A percentile compares a stretch with the other conserved stretches of the same genome.
Evolutionary conservation across 2,329 filamentous ascomycete genomes (phyloP).

Genomic region (Gnomoniopsis smithogilvyi): DNA sequence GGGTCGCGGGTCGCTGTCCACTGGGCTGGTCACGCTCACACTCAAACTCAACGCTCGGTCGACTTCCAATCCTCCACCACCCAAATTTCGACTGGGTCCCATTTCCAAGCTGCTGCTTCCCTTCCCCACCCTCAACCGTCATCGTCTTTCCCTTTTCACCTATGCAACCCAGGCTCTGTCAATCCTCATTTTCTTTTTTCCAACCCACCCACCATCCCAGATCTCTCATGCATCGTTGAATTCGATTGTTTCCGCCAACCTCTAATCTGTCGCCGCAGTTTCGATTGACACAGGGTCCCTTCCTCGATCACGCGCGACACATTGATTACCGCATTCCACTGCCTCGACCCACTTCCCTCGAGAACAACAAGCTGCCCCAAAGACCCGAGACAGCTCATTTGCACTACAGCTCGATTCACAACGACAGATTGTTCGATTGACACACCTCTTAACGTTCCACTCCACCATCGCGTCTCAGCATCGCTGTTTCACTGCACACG

Average conservation of each 20-base stretch:
- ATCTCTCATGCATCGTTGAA: not conserved
- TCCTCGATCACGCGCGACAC: conserved; percentile 5
- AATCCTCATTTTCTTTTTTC: conserved; percentile 14
- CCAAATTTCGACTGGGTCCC: conserved; percentile 9
- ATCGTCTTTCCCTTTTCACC: conserved; percentile 3
- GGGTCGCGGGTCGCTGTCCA: conserved; percentile 10
- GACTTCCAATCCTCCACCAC: conserved; percentile 7
- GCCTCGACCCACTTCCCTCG: not conserved
- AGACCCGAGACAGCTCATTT: conserved; percentile 1
- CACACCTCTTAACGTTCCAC: not conserved
- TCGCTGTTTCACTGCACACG: not conserved
- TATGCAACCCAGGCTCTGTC: conserved; percentile 4
- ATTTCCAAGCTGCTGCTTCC: conserved; percentile 9
- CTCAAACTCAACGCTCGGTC: conserved; percentile 4
- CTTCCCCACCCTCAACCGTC: conserved; percentile 12
- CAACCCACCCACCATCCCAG: not conserved
- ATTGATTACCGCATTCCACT: conserved; percentile 12
- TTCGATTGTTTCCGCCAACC: not conserved
- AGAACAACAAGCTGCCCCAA: conserved; percentile 10
- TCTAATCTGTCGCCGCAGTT: conserved; percentile 10
- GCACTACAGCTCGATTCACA: not conserved
- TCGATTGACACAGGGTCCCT: conserved; percentile 12
- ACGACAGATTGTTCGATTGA: not conserved
- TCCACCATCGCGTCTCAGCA: not conserved
- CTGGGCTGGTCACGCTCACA: conserved; percentile 13